Percentiles rank a stretch among this genome's conserved stretches.
phyloP scores from a whole-genome alignment of 129 eudicot species.

The carrot (Daucus carota) region DH1_v3.0 NC_030387.2:24858001-24858500 shows the following conservation, averaged over 20 bases:
- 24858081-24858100: not conserved
- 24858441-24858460: too few relatives aligned
- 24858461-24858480: not conserved
- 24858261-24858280: not conserved
- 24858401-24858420: too few relatives aligned
- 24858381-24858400: not conserved
- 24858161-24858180: not conserved
- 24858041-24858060: not conserved
- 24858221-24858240: conserved; percentile 15
- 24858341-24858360: not conserved
- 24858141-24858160: not conserved
- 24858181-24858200: not conserved
- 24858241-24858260: conserved; percentile 9
- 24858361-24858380: not conserved
- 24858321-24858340: not conserved
- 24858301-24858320: not conserved
- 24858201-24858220: not conserved
- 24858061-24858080: not conserved
- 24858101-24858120: not conserved
- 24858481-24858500: not conserved
- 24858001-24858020: not conserved
- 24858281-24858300: not conserved
- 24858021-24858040: not conserved
- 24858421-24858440: not conserved
- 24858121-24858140: not conserved